A percentile compares a stretch with the other conserved stretches of the same genome.
Conservation (phyloP, 129 eudicot species). For the Lactuca sativa region DNA sequence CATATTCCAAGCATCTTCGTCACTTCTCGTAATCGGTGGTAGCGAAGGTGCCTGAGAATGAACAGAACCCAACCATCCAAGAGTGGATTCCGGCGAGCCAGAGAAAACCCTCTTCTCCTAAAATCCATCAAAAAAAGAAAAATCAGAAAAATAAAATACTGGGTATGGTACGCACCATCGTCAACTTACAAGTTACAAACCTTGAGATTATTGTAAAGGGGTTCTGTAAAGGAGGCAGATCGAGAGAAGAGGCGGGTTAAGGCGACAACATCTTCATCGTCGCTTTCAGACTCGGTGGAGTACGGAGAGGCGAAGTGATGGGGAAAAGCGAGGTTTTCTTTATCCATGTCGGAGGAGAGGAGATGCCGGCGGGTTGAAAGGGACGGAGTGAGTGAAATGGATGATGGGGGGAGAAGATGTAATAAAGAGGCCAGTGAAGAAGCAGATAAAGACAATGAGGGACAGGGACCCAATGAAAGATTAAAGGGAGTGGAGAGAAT, state of each 20-base stretch:
- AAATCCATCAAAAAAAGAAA: background rate
- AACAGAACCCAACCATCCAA: conserved; percentile 31
- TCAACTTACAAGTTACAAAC: conserved; percentile 5
- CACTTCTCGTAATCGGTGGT: conserved; percentile 20
- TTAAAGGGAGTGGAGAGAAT: conserved; percentile 11
- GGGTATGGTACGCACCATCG: background rate
- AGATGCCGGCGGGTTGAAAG: conserved; percentile 6
- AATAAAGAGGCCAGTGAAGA: conserved; percentile 18
- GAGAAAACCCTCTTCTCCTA: conserved; percentile 36
- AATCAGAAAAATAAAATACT: background rate
- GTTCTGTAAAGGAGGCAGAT: conserved; percentile 24
- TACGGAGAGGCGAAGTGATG: conserved; percentile 14
- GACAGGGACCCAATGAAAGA: conserved; percentile 15
- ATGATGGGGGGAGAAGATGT: conserved; percentile 15
- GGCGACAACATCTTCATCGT: conserved; percentile 39
- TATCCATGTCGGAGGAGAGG: conserved; percentile 32
- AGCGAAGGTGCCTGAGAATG: conserved; percentile 27
- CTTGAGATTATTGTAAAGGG: conserved; percentile 24
- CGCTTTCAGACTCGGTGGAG: conserved; percentile 31
- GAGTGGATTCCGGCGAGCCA: conserved; percentile 57
- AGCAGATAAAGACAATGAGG: conserved; percentile 6
- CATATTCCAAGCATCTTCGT: conserved; percentile 48
- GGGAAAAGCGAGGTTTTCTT: conserved; percentile 28
- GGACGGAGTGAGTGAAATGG: conserved; percentile 17
- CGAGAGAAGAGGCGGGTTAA: conserved; percentile 49